These are phyloP conservation scores for Mycena olivaceomarginata DNA, from an alignment of 768 basidiomycete genomes.

Conservation along the genomic window DNA sequence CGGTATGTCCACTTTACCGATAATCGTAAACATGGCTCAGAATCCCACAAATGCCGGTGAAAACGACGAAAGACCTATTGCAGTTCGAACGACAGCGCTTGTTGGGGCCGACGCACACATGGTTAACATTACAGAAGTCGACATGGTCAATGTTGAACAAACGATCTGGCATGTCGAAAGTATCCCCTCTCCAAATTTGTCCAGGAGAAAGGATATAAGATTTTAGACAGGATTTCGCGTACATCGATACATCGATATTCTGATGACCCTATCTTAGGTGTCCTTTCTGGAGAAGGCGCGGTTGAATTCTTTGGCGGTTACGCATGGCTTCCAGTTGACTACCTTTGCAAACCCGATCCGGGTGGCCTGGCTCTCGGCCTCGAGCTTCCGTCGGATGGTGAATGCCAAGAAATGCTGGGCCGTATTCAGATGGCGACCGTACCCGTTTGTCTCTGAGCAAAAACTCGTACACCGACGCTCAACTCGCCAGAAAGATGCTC, in stretches of 20 bases:
- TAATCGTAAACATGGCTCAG: neutral
- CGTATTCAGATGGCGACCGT: no score
- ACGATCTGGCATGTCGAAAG: neutral
- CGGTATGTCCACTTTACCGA: neutral
- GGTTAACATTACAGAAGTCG: neutral
- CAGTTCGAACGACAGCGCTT: neutral
- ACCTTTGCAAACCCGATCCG: neutral
- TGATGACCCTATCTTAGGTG: no score
- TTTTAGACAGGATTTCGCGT: no score
- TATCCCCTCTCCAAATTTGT: neutral
- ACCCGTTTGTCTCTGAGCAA: no score
- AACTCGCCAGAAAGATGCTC: no score
- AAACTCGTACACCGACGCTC: no score
- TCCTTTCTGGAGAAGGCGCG: neutral
- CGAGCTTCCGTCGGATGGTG: neutral
- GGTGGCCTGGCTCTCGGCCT: neutral
- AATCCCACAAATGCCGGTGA: neutral
- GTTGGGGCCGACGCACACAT: constrained; percentile 3
- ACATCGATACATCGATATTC: no score
- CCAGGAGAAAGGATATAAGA: neutral
- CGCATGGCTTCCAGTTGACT: neutral
- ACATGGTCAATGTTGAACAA: neutral
- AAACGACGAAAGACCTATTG: constrained; percentile 6
- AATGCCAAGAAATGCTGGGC: neutral
- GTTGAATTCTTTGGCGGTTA: constrained; percentile 1